Base-by-base conservation (phyloP, 148 eudicot genomes). In the Amaranthus hypochondriacus region DNA sequence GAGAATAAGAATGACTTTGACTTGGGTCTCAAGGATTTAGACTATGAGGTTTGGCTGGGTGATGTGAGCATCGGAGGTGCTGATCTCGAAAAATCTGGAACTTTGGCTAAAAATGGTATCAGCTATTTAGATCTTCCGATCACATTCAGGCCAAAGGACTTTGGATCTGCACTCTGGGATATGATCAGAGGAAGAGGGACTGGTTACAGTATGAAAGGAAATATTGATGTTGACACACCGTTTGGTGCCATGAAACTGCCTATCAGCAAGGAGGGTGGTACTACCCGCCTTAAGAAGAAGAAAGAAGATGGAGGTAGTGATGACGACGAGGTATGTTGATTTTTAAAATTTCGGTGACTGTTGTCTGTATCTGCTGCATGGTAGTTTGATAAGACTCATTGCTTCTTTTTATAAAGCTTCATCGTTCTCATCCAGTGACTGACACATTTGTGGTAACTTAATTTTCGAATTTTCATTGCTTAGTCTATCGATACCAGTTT, bases 1-100 rank as follows among this genome's bases (percentile, higher is more conserved):
- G 99, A 92, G 70, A 95, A 95, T 78, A 90, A 78, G 89, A 95
- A 95, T 77, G 99, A 92, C 69, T 95, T 95, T 79, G 94, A 95
- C 61, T 72, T 95, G 83, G 88, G 82, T n/a, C 89, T 95, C 52
- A 95, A 85, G 71, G 80, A 76, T 28, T 78, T 95, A 61, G 97
- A 95, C 81, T 95, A 86, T 60, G 97, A 95, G 86, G 85, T 95
- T 48, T 95, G 97, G 99, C 80, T 95, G 9, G 83, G 81, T 80
- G 84, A 79, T 58, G 86, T 84, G 55, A 95, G 84, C 81, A 85
- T 95, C 75, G 97, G 99, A 39, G 72, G 89, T 56, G 96, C 96
- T 69, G 91, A 92, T 8, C 89, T 95, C 47, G 54, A 83, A 9
- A 85, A 95, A 60, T 73, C 90, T 55, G 84, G 85, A 46, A 90